These are phyloP conservation scores for Penicillium steckii DNA, from an alignment of 495 filamentous ascomycete genomes.

Conservation along the genomic window DNA sequence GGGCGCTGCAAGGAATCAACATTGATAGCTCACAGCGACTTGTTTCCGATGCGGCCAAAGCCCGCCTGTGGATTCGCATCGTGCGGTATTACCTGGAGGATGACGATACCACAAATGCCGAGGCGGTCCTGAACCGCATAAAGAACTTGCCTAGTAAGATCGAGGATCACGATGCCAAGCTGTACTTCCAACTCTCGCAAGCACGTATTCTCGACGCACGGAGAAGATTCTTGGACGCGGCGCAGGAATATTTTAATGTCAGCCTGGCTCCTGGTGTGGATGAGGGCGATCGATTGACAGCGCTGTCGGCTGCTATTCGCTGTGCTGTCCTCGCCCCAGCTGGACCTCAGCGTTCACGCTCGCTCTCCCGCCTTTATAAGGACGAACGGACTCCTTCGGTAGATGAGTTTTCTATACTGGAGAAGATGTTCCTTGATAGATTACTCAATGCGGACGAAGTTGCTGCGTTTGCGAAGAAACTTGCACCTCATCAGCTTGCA, in stretches of 20 bases:
- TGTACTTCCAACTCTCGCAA: constrained; percentile 87
- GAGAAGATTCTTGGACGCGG: constrained; percentile 87
- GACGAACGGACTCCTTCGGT: constrained; percentile 79
- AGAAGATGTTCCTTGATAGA: constrained; percentile 97
- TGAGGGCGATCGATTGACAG: constrained; percentile 80
- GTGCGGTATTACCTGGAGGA: constrained; percentile 92
- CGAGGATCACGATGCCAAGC: constrained; percentile 63
- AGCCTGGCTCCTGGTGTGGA: constrained; percentile 72
- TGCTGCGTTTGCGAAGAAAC: constrained; percentile 73
- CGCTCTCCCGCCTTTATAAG: constrained; percentile 83
- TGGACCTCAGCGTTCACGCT: constrained; percentile 77
- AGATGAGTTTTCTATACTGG: constrained; percentile 82
- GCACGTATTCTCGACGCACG: constrained; percentile 91
- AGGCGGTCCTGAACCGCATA: constrained; percentile 85
- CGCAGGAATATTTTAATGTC: constrained; percentile 81
- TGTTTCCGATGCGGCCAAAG: constrained; percentile 75
- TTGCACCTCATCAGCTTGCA: constrained; percentile 87
- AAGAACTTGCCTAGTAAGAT: constrained; percentile 87
- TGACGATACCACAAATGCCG: constrained; percentile 83
- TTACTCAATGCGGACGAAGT: constrained; percentile 79
- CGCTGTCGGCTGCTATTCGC: constrained; percentile 83
- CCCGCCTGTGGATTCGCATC: constrained; percentile 86
- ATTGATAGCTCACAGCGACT: constrained; percentile 84
- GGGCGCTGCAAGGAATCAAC: constrained; percentile 76
- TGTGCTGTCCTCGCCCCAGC: constrained; percentile 95